Base-by-base conservation (phyloP, 176 grass and related monocot species). In the Eragrostis nindensis region DNA sequence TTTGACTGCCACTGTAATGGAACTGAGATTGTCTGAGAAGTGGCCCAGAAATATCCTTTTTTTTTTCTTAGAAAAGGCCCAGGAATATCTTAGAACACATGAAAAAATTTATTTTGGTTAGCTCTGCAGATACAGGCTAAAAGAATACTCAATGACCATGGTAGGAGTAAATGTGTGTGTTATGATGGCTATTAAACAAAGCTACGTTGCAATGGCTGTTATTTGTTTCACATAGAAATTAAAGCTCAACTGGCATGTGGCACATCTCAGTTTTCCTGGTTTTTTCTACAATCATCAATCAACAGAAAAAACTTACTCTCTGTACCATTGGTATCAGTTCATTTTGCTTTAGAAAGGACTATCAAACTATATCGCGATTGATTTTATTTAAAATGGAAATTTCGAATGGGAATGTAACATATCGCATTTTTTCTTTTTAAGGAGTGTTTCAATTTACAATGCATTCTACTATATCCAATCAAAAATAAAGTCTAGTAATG, bases 401-500 rank as follows among this genome's bases (percentile, higher is more conserved):
- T 75, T 73, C 46, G 66, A 75, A 45, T 5, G 48, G 67, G 18
- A 48, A 68, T 62, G 54, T 6, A 24, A 44, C 42, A 73, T 6
- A 30, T 15, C 9, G 26, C 5, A 30, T 7, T 62, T 36, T n/a
- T 30, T 30, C 25, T 62, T 62, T 30, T 16, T 12, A 29, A 62
- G 11, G 60, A 16, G 11, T 15, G 21, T 53, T 53, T 41, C 13
- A 39, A 72, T 63, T 8, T 39, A 19, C 45, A 41, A 53, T 14
- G 27, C 32, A 74, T 74, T 66, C 27, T 64, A 24, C 24, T 11
- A 57, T 21, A 57, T 57, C 54, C 8, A 57, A 57, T 57, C 32
- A 57, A 57, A 24, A 55, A 55, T 8, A 6, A 55, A 21, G 18
- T 11, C 21, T 8, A 57, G 3, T 10, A 57, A 8, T 8, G 24